Evolutionary conservation across 2,329 filamentous ascomycete genomes (phyloP), one percentile per base, ranked within the genome.

Genomic region (Cadophora sp.): DNA sequence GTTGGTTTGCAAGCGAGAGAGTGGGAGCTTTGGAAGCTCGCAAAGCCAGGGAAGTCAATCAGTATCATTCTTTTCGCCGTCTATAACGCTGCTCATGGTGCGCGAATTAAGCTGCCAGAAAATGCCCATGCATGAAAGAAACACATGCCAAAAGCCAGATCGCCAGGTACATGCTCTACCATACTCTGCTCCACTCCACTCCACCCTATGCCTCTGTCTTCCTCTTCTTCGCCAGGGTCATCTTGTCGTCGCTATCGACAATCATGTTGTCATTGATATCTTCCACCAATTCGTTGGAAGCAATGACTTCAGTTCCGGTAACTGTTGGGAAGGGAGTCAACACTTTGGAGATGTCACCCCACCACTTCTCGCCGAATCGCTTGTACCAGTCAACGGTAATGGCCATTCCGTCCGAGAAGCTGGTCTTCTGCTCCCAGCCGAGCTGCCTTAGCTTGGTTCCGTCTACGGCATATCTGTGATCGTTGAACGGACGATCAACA

Each of bases 401-500:
- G 67, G 80, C 81, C 65, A 93, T 80, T 8, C 91, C 91, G 1
- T 89, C 84, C 19, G 84, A 84, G 69, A 93, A 90, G 62, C 79
- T 81, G 1, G 87, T 91, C 78, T 87, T 88, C 77, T 91, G 91
- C 65, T 86, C 82, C 91, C 91, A 93, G 26, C 91, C 91, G 5
- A 93, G 82, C 70, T 84, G 80, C 48, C 86, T 81, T 72, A 93
- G 83, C 79, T 92, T 92, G 64, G 85, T 86, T 40, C 87, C 90
- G 76, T 93, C 89, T 2, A 92, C 88, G 12, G 89, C 89, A 75
- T 93, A 93, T 46, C 90, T 84, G 75, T 88, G 86, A 78, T 93
- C 91, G 79, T 93, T 93, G 81, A 92, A 95, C 0, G 92, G 92
- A 24, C 92, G 85, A 79, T 96, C 92, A 71, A 89, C 85, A 1